Conservation (phyloP, 192 early-diverging fungal species). For the Linnemannia exigua region DNA sequence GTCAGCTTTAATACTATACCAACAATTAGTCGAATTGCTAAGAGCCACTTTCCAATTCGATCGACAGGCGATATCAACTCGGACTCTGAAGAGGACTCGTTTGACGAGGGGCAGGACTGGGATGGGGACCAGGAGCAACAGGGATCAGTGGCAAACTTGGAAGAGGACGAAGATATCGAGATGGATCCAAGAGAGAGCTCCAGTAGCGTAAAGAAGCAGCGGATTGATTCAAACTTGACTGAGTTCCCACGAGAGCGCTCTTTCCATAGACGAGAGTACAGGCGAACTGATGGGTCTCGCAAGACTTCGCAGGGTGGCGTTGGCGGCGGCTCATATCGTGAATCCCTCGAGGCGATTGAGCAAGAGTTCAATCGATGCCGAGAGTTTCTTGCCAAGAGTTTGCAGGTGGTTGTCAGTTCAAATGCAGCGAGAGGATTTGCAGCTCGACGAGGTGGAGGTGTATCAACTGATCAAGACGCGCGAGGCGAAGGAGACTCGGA, state of each 20-base stretch:
- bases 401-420: conserved; percentile 35
- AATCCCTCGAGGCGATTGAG: conserved; percentile 38
- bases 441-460: background rate
- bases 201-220: conserved; percentile 25
- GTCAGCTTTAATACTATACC: conserved; percentile 21
- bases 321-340: background rate
- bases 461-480: background rate
- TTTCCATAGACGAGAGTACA: background rate
- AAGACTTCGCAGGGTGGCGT: background rate
- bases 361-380: conserved; percentile 38
- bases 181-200: background rate
- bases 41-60: background rate
- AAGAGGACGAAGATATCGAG: conserved; percentile 30
- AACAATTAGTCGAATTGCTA: background rate
- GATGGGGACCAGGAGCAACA: conserved; percentile 10
- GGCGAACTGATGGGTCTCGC: background rate
- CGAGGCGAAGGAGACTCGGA: conserved; percentile 42
- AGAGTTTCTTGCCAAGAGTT: conserved; percentile 45
- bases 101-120: background rate
- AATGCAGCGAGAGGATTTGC: conserved; percentile 47
- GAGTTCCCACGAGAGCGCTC: background rate
- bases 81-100: conserved; percentile 6
- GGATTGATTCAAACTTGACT: background rate
- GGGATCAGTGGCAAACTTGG: background rate
- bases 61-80: background rate